Percentiles rank a stretch among this genome's conserved stretches.
Evolutionary conservation across 148 eudicot genomes (phyloP).

Genomic region (Silene latifolia): DNA sequence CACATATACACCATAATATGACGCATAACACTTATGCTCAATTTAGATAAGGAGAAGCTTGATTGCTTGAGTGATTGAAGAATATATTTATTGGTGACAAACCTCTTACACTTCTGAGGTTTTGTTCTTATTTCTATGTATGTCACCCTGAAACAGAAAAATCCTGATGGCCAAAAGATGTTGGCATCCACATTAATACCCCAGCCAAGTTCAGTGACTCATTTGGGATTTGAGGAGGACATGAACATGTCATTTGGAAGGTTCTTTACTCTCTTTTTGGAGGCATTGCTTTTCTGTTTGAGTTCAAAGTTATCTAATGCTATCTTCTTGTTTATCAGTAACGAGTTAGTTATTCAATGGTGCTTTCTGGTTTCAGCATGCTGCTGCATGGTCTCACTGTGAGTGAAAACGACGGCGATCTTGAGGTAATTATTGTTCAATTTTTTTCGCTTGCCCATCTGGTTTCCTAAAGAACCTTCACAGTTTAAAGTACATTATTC

Average conservation of each 20-base stretch:
- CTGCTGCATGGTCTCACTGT: constrained; percentile 73
- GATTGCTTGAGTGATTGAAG: neutral
- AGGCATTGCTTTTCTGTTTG: constrained; percentile 12
- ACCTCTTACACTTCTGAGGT: neutral
- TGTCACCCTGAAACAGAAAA: constrained; percentile 49
- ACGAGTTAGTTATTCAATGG: constrained; percentile 14
- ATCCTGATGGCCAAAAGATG: constrained; percentile 82
- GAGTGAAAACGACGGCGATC: constrained; percentile 89
- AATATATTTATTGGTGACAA: neutral
- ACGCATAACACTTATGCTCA: too few species aligned
- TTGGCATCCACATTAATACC: constrained; percentile 81
- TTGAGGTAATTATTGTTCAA: constrained; percentile 52
- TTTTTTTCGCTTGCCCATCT: neutral
- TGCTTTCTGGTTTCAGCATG: constrained; percentile 57
- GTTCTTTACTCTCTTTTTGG: constrained; percentile 35
- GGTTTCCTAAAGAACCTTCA: neutral
- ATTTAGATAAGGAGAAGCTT: neutral
- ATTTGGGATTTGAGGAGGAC: constrained; percentile 67
- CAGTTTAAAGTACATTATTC: neutral
- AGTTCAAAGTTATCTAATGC: constrained; percentile 1
- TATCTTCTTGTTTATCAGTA: neutral
- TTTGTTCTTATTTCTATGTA: constrained; percentile 13
- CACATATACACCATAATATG: neutral
- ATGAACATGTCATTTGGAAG: constrained; percentile 96
- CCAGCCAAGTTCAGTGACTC: constrained; percentile 56